A percentile compares a stretch with the other conserved stretches of the same genome.
Conservation (phyloP, 1,284 basidiomycete genomes). For the Porogramme epimiltina region DNA sequence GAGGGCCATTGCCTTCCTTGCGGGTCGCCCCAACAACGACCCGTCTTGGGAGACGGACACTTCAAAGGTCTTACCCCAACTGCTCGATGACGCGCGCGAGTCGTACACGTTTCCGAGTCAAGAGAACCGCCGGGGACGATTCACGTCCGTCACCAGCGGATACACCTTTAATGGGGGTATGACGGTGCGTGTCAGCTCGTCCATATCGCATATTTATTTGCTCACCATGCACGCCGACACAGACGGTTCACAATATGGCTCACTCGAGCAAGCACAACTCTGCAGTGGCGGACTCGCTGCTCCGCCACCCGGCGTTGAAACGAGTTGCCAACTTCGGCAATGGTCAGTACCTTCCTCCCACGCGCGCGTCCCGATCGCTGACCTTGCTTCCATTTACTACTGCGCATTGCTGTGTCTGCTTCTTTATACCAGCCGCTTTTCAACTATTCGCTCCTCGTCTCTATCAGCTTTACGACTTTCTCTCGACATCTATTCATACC, state of each 20-base stretch:
- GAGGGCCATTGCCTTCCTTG: no score
- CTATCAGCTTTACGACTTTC: neutral
- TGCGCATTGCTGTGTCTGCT: no score
- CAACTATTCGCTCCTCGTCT: neutral
- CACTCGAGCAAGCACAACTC: neutral
- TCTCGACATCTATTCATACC: neutral
- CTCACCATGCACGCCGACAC: no score
- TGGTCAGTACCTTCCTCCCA: neutral
- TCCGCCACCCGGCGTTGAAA: neutral
- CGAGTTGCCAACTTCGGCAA: neutral
- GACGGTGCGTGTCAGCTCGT: neutral
- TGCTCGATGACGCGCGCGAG: no score
- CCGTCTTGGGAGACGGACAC: no score
- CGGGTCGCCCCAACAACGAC: no score
- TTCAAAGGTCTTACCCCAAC: no score
- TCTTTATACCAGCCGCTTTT: neutral
- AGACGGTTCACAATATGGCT: no score
- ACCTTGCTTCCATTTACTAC: no score
- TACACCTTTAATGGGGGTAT: neutral
- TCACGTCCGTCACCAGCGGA: neutral
- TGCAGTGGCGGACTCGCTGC: neutral
- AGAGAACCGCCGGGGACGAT: neutral
- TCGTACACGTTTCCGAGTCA: neutral
- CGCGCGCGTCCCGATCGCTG: no score
- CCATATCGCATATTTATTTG: no score